Percentiles rank a stretch among this genome's conserved stretches.
phyloP scores from a whole-genome alignment of 768 basidiomycete species.

The Dendrothele bispora region DNA sequence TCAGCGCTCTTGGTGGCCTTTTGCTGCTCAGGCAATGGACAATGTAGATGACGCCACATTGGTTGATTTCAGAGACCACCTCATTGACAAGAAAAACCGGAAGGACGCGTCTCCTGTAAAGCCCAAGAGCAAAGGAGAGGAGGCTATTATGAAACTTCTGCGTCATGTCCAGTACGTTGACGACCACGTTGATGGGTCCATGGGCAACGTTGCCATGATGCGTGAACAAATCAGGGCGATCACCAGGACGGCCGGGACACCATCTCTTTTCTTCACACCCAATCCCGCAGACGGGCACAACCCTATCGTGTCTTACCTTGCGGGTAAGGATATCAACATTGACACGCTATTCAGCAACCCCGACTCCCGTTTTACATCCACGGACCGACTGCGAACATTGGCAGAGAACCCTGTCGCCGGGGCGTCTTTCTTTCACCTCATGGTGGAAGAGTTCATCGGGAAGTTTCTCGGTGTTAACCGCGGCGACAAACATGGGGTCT shows the following conservation, averaged over 20 bases:
- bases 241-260: slow-evolving; percentile 9
- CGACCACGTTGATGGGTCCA: slow-evolving; percentile 16
- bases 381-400: slow-evolving; percentile 11
- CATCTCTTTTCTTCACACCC: slow-evolving; percentile 16
- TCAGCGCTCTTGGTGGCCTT: background rate
- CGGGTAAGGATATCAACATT: slow-evolving; percentile 18
- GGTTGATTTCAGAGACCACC: background rate
- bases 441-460: slow-evolving; percentile 22
- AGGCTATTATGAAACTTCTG: slow-evolving; percentile 9
- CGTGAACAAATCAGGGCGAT: slow-evolving; percentile 15
- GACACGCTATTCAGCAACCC: slow-evolving; percentile 10
- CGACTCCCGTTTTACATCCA: slow-evolving; percentile 7
- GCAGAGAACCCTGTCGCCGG: slow-evolving; percentile 31
- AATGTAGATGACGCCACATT: background rate
- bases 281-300: slow-evolving; percentile 20
- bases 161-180: slow-evolving; percentile 18
- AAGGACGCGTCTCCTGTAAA: background rate
- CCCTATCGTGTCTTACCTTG: slow-evolving; percentile 9
- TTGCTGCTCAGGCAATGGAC: background rate
- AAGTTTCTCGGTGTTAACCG: slow-evolving; percentile 20
- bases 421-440: slow-evolving; percentile 33
- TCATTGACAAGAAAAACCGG: background rate
- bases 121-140: slow-evolving; percentile 7
- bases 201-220: slow-evolving; percentile 9
- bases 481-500: slow-evolving; percentile 18